Evolutionary conservation across 257 asterid genomes (phyloP).

Genomic region (Verbascum thapsus): DNA sequence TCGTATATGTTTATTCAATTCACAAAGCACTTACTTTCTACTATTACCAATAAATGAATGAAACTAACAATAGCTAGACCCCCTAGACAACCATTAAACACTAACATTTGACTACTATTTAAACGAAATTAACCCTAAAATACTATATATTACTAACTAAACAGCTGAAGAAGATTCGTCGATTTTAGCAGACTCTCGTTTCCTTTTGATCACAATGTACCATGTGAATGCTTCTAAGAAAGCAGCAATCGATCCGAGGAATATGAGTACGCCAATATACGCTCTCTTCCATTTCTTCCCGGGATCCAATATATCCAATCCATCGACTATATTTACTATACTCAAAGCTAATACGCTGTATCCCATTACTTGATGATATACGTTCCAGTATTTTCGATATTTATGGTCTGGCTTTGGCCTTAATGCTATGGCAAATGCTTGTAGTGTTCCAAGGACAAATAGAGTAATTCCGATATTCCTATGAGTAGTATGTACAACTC

Average conservation of each 20-base stretch:
- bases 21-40: too few relatives aligned
- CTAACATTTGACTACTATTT: too few relatives aligned
- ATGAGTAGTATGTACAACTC: constrained; percentile 28
- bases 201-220: constrained; percentile 42
- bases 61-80: too few relatives aligned
- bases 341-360: constrained; percentile 42
- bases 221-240: constrained; percentile 48
- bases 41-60: too few relatives aligned
- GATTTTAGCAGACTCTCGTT: constrained; percentile 2
- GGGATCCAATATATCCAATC: constrained; percentile 49
- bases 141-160: too few relatives aligned
- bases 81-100: too few relatives aligned
- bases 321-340: constrained; percentile 47
- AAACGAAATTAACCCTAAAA: too few relatives aligned
- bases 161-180: too few relatives aligned
- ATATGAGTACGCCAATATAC: constrained; percentile 44
- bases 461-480: constrained; percentile 43
- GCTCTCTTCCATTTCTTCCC: constrained; percentile 47
- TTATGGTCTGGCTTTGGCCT: constrained; percentile 58
- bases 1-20: too few relatives aligned
- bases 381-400: constrained; percentile 51
- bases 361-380: constrained; percentile 44
- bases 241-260: constrained; percentile 36
- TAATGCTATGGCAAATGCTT: constrained; percentile 48
- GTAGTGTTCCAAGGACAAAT: constrained; percentile 47